Base-by-base conservation (phyloP, 1,139 yeast species). In the Hanseniaspora uvarum region DNA sequence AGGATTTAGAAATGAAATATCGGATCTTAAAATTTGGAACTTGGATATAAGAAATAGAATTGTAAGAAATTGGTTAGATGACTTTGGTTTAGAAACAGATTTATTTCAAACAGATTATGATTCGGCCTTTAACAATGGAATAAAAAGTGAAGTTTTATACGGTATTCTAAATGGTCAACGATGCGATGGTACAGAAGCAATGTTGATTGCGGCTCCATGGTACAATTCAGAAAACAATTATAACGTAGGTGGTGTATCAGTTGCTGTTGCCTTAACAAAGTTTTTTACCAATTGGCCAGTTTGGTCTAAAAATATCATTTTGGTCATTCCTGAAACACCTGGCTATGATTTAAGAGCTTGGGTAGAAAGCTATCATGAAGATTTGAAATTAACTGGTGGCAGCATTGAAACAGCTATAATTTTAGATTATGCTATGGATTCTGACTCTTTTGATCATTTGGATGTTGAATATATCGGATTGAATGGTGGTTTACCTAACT, bases 121-220 rank as follows among this genome's bases (percentile, higher is more conserved):
- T 4, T 36, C 53, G 5, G n/a, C 30, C n/a, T 24, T 30, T 6
- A 34, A 36, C 23, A 19, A 30, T 1, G 33, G 28, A 6, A 5
- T 34, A 60, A 57, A 10, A 64, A 67, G 30, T 77, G 79, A 14
- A 71, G 72, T 87, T 18, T 72, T 87, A 39, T 92, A 89, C 65
- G 95, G 88, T 0, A 78, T 89, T 16, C 75, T 86, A 69, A 95
- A 87, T 64, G 94, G 96, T 0, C 95, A 97, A 2, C 72, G 96
- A 59, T 96, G 97, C 24, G 97, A 92, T 62, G 94, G 92, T 58
- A 88, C 97, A 1, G 98, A 94, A 66, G 88, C 96, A 0, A 84
- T 94, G 80, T 95, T 89, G 2, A 68, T 94, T 46, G 85, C 83
- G 10, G 88, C 94, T 6, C 96, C 98, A 0, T 92, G 96, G 94